A percentile compares a stretch with the other conserved stretches of the same genome.
phyloP scores from a whole-genome alignment of 495 filamentous ascomycete species.

The Neurospora hispaniola region DNA sequence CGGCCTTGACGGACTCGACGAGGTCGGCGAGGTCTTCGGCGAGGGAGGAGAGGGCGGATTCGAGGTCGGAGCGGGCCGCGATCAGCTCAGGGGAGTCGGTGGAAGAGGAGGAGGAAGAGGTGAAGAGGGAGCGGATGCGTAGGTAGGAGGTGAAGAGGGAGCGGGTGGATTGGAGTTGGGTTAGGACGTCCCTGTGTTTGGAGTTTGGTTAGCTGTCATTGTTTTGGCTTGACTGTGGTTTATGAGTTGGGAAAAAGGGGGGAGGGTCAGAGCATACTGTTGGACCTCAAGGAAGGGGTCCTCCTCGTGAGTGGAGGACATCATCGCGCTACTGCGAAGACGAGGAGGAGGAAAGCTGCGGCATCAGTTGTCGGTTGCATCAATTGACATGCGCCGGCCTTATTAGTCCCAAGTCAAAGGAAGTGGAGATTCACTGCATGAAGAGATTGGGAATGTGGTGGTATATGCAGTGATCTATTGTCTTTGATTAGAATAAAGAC shows the following conservation, averaged over 20 bases:
- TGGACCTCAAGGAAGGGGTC: slow-evolving; percentile 95
- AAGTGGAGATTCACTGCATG: not conserved
- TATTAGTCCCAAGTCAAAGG: not conserved
- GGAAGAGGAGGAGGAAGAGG: slow-evolving; percentile 20
- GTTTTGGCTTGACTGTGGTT: not conserved
- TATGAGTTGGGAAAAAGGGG: not conserved
- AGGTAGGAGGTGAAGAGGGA: slow-evolving; percentile 90
- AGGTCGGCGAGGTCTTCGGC: slow-evolving; percentile 83
- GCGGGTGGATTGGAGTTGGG: slow-evolving; percentile 65
- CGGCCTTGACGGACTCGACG: slow-evolving; percentile 72
- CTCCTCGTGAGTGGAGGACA: slow-evolving; percentile 61
- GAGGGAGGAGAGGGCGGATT: slow-evolving; percentile 63
- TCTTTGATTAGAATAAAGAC: not conserved
- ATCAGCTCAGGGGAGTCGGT: slow-evolving; percentile 65
- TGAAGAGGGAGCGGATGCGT: slow-evolving; percentile 78
- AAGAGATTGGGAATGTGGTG: not conserved
- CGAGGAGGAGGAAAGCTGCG: not conserved
- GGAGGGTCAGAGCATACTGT: slow-evolving; percentile 41
- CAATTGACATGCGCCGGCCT: not conserved
- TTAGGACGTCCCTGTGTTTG: slow-evolving; percentile 63
- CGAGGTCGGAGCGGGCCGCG: slow-evolving; percentile 75
- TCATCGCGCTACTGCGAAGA: slow-evolving; percentile 33
- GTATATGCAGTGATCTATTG: not conserved
- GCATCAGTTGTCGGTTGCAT: slow-evolving; percentile 9
- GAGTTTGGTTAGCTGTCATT: not conserved